These are phyloP conservation scores for Saccharomycopsis sp. DNA, from an alignment of 805 yeast genomes.

Conservation along the genomic window DNA sequence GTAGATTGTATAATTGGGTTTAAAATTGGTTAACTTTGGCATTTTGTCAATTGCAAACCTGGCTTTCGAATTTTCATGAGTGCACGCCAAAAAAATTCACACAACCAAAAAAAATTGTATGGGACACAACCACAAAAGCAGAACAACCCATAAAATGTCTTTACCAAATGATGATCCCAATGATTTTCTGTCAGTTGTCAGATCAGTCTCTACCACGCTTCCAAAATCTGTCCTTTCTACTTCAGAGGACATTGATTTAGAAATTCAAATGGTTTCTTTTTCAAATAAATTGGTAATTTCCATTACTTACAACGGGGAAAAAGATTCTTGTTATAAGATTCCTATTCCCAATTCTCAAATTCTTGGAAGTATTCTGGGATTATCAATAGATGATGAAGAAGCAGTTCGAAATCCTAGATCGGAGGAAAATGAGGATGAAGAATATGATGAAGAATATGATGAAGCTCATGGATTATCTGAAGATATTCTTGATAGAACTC, in stretches of 20 bases:
- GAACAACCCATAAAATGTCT: too few species aligned
- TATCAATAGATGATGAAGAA: slow-evolving; percentile 9
- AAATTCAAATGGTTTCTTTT: slow-evolving; percentile 24
- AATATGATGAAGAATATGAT: slow-evolving; percentile 18
- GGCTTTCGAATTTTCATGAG: too few species aligned
- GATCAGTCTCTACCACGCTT: too few species aligned
- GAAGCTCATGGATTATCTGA: slow-evolving; percentile 19
- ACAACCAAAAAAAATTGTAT: too few species aligned
- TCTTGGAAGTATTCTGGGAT: slow-evolving; percentile 15
- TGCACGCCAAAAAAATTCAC: too few species aligned
- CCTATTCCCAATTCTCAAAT: slow-evolving; percentile 6
- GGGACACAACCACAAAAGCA: too few species aligned
- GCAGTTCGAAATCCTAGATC: neutral
- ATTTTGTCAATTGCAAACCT: too few species aligned
- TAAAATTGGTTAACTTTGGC: too few species aligned
- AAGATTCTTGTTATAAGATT: slow-evolving; percentile 40
- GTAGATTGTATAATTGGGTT: too few species aligned
- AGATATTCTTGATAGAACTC: slow-evolving; percentile 20
- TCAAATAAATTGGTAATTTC: slow-evolving; percentile 30
- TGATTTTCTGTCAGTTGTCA: neutral
- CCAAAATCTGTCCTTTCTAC: neutral
- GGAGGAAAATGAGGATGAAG: neutral
- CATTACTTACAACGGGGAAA: slow-evolving; percentile 33
- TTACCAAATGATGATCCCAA: slow-evolving; percentile 1
- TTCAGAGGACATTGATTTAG: neutral